phyloP scores from a whole-genome alignment of 345 rosid species.

The Reutealis trisperma region DNA sequence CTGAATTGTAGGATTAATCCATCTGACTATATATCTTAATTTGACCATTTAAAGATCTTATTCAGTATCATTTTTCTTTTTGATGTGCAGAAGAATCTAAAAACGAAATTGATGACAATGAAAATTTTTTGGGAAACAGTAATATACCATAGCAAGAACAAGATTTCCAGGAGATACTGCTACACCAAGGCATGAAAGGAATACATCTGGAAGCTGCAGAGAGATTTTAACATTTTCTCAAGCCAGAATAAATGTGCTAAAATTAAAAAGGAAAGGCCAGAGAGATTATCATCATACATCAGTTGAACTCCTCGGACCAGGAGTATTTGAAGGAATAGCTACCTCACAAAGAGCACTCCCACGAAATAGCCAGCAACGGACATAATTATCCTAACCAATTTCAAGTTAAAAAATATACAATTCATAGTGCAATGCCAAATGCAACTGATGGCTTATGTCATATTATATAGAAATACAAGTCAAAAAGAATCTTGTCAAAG shows the following conservation, averaged over 20 bases:
- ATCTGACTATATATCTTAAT: too few relatives aligned
- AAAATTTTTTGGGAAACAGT: background rate
- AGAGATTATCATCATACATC: slow-evolving; percentile 52
- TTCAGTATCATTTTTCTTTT: too few relatives aligned
- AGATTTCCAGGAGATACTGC: slow-evolving; percentile 83
- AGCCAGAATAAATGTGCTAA: slow-evolving; percentile 18
- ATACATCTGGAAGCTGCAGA: slow-evolving; percentile 77
- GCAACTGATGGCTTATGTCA: background rate
- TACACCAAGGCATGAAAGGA: slow-evolving; percentile 77
- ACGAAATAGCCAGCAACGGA: slow-evolving; percentile 67
- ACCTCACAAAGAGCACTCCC: slow-evolving; percentile 62
- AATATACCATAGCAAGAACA: slow-evolving; percentile 72
- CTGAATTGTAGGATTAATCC: too few relatives aligned
- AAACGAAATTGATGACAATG: slow-evolving; percentile 13
- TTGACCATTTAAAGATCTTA: too few relatives aligned
- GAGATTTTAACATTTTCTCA: slow-evolving; percentile 18
- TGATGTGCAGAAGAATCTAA: slow-evolving; percentile 4
- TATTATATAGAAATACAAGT: background rate
- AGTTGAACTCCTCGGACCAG: slow-evolving; percentile 54
- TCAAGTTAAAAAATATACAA: slow-evolving; percentile 3
- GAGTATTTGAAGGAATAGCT: slow-evolving; percentile 62
- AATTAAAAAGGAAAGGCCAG: slow-evolving; percentile 15
- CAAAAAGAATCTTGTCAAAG: background rate
- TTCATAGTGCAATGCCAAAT: background rate
- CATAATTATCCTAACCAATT: slow-evolving; percentile 67